Conservation (phyloP, 225 moss, liverwort and hornwort species). For the Bryoerythrophyllum caledonicum region DNA sequence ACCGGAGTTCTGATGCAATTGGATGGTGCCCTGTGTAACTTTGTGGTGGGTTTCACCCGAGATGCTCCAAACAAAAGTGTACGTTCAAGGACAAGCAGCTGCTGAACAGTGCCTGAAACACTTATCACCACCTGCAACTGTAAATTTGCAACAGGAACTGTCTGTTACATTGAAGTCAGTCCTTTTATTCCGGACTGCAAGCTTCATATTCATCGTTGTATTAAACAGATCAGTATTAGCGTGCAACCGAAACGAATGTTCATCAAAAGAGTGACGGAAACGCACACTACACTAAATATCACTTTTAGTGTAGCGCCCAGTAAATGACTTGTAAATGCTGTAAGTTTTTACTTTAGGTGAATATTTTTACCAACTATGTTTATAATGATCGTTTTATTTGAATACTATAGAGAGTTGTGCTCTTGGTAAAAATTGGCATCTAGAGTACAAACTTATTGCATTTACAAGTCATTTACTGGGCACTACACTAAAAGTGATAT, state of each 20-base stretch:
- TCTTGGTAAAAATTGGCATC: too few relatives aligned
- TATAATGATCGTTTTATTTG: too few relatives aligned
- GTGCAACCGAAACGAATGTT: background rate
- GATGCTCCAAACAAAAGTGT: background rate
- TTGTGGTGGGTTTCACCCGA: background rate
- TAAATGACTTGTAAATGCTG: too few relatives aligned
- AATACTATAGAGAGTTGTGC: too few relatives aligned
- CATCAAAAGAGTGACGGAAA: background rate
- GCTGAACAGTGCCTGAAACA: background rate
- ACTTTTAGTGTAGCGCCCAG: too few relatives aligned
- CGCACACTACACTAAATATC: too few relatives aligned
- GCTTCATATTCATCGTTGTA: background rate
- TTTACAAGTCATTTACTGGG: too few relatives aligned
- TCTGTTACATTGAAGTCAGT: background rate
- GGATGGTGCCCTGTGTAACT: background rate
- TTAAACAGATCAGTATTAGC: background rate
- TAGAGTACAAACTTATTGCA: too few relatives aligned
- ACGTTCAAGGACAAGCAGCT: constrained; percentile 11
- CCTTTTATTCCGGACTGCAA: background rate
- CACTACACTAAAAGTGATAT: too few relatives aligned
- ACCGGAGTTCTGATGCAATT: background rate
- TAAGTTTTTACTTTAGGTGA: too few relatives aligned
- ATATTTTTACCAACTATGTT: too few relatives aligned
- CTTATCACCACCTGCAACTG: constrained; percentile 2
- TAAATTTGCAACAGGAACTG: background rate